phyloP scores from a whole-genome alignment of 2,329 filamentous ascomycete genomes.

The Metarhizium rileyi region DNA sequence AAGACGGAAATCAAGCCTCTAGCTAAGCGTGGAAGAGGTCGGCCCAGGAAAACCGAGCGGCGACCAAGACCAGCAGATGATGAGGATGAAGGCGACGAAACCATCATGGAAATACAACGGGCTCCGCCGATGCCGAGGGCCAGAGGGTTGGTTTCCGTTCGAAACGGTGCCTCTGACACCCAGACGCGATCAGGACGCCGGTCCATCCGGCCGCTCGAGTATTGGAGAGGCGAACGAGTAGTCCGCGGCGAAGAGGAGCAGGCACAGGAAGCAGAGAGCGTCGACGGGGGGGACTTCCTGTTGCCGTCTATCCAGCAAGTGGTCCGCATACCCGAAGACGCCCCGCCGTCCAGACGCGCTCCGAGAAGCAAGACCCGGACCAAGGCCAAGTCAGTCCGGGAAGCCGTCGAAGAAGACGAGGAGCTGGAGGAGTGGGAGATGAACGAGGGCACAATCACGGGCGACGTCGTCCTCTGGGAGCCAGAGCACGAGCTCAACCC shows the following conservation, averaged over 20 bases:
- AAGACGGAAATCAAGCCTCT: slow-evolving; percentile 1
- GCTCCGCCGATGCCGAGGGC: slow-evolving; percentile 46
- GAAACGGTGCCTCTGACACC: slow-evolving; percentile 40
- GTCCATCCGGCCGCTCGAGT: slow-evolving; percentile 69
- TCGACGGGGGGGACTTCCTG: slow-evolving; percentile 39
- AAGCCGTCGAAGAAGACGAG: slow-evolving; percentile 37
- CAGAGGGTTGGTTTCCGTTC: slow-evolving; percentile 43
- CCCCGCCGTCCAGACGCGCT: slow-evolving; percentile 20
- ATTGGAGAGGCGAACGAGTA: slow-evolving; percentile 76
- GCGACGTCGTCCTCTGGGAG: slow-evolving; percentile 56
- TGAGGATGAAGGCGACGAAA: slow-evolving; percentile 33
- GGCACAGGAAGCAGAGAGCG: slow-evolving; percentile 41
- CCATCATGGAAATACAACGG: slow-evolving; percentile 38
- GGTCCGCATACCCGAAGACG: slow-evolving; percentile 57
- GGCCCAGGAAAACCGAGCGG: slow-evolving; percentile 8
- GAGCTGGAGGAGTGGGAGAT: slow-evolving; percentile 62
- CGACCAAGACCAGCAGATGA: slow-evolving; percentile 21
- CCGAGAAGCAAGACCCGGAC: slow-evolving; percentile 19
- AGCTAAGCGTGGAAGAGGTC: slow-evolving; percentile 6
- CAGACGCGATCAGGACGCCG: slow-evolving; percentile 68
- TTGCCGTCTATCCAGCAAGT: slow-evolving; percentile 67
- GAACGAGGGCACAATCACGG: slow-evolving; percentile 52
- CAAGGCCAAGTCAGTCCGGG: slow-evolving; percentile 20
- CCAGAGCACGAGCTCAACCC: slow-evolving; percentile 44
- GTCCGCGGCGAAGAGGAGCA: slow-evolving; percentile 46